phyloP scores from a whole-genome alignment of 2,329 filamentous ascomycete species.

The Dactylellina leptospora region DNA sequence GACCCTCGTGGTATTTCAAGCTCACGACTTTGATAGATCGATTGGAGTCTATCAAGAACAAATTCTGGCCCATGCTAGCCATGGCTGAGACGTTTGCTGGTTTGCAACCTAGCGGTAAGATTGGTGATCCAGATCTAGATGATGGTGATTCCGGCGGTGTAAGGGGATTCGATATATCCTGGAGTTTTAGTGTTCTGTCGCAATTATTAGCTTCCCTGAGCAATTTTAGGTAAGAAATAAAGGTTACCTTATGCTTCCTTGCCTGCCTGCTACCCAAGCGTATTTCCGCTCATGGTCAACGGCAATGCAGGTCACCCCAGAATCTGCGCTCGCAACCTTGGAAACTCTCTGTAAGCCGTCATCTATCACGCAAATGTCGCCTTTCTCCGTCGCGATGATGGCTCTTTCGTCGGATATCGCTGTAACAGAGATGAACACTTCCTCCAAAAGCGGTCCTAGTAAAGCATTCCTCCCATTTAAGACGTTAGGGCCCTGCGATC shows the following conservation, averaged over 20 bases:
- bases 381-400: conserved; percentile 84
- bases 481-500: conserved; percentile 69
- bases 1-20: conserved; percentile 56
- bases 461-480: conserved; percentile 87
- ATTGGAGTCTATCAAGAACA: conserved; percentile 78
- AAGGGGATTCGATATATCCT: conserved; percentile 56
- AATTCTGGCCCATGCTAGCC: conserved; percentile 72
- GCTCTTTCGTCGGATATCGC: conserved; percentile 76
- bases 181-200: conserved; percentile 56
- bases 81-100: conserved; percentile 66
- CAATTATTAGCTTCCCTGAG: conserved; percentile 1
- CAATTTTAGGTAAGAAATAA: background rate
- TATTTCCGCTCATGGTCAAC: conserved; percentile 59
- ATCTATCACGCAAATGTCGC: conserved; percentile 88
- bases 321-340: conserved; percentile 62
- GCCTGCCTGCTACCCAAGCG: conserved; percentile 60
- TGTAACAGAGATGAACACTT: conserved; percentile 81
- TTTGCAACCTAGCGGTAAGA: conserved; percentile 56
- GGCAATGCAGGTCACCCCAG: conserved; percentile 61
- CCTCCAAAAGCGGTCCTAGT: conserved; percentile 80
- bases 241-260: conserved; percentile 60
- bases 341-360: conserved; percentile 71
- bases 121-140: conserved; percentile 56
- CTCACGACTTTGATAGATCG: conserved; percentile 74
- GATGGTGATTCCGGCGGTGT: conserved; percentile 57